Evolutionary conservation across 257 asterid genomes (phyloP).

Genomic region (Nicotiana benthamiana): DNA sequence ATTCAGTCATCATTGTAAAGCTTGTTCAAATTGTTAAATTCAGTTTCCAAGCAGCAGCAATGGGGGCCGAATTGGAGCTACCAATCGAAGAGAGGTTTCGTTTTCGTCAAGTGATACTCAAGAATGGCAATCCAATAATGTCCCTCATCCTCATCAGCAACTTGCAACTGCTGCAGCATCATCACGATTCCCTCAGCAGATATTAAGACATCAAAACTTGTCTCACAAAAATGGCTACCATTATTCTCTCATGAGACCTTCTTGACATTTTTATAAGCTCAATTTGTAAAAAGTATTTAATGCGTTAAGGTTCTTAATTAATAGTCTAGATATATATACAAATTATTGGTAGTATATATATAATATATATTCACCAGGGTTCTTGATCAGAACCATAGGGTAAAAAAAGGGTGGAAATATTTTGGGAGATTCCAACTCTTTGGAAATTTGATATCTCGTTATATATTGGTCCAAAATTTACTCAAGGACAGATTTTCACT

Average conservation of each 20-base stretch:
- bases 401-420: not conserved
- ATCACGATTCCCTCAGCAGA: conserved; percentile 85
- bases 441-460: not conserved
- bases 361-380: not conserved
- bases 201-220: conserved; percentile 43
- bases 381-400: conserved; percentile 3
- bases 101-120: conserved; percentile 13
- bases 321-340: not conserved
- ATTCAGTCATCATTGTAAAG: not conserved
- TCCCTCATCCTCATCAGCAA: conserved; percentile 22
- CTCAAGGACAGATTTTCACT: not conserved
- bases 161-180: conserved; percentile 91
- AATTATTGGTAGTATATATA: not conserved
- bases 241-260: conserved; percentile 47
- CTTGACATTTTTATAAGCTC: not conserved
- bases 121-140: conserved; percentile 25
- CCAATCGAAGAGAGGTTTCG: conserved; percentile 19
- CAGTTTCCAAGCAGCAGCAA: conserved; percentile 48
- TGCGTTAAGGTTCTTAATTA: not conserved
- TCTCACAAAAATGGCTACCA: conserved; percentile 50
- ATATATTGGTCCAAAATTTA: not conserved
- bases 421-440: not conserved
- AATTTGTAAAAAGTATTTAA: too few species aligned
- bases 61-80: conserved; percentile 20
- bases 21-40: conserved; percentile 1